These are phyloP conservation scores for Neoboletus subvelutipes DNA, from an alignment of 768 basidiomycete species.

Conservation along the genomic window DNA sequence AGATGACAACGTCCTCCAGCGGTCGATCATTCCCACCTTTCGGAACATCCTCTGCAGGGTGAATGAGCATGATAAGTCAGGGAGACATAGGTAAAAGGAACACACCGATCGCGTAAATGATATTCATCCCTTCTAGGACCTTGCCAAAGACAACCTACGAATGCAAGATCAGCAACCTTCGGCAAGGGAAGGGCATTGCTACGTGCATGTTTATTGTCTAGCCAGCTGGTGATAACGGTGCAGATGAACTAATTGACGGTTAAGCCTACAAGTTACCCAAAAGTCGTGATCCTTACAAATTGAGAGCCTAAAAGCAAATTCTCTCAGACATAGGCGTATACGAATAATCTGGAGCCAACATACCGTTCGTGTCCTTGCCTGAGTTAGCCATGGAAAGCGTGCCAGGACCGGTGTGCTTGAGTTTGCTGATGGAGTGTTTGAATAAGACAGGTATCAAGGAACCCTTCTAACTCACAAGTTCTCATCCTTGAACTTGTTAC, in stretches of 20 bases:
- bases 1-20: slow-evolving; percentile 72
- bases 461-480: slow-evolving; percentile 69
- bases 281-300: slow-evolving; percentile 56
- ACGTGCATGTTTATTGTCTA: slow-evolving; percentile 85
- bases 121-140: slow-evolving; percentile 90
- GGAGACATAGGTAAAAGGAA: neutral
- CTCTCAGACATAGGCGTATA: neutral
- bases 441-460: neutral
- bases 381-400: slow-evolving; percentile 94
- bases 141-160: slow-evolving; percentile 87
- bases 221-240: slow-evolving; percentile 82
- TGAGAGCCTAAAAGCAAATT: slow-evolving; percentile 61
- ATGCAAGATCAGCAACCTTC: slow-evolving; percentile 8
- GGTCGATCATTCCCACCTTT: slow-evolving; percentile 77
- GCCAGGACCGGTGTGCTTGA: slow-evolving; percentile 88
- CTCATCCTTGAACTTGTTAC: slow-evolving; percentile 89
- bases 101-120: slow-evolving; percentile 74
- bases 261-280: neutral
- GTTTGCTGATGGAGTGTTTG: slow-evolving; percentile 63
- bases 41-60: slow-evolving; percentile 64
- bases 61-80: slow-evolving; percentile 9
- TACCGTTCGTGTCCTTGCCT: slow-evolving; percentile 90
- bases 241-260: slow-evolving; percentile 76
- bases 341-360: slow-evolving; percentile 5
- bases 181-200: neutral